These are phyloP conservation scores for Pyrenophora seminiperda DNA, from an alignment of 2,329 filamentous ascomycete genomes.

Conservation along the genomic window DNA sequence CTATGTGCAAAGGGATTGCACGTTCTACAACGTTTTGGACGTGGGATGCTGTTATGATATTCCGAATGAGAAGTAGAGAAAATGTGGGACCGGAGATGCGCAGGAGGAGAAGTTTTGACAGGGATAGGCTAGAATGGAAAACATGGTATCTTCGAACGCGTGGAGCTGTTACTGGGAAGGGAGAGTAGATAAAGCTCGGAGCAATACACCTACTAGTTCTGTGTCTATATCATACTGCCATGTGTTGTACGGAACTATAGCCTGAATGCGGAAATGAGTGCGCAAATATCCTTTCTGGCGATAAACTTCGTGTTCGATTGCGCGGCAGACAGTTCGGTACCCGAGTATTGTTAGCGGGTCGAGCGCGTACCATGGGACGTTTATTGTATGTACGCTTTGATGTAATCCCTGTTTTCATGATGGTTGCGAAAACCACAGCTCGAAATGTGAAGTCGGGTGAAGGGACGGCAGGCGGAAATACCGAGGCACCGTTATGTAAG, in stretches of 20 bases:
- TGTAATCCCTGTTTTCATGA: too few species aligned
- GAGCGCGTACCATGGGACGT: too few species aligned
- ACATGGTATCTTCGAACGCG: neutral
- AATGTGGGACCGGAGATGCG: neutral
- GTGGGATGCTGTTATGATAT: conserved; percentile 40
- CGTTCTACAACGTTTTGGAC: conserved; percentile 38
- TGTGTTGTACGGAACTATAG: too few species aligned
- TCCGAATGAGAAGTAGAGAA: conserved; percentile 22
- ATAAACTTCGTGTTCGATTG: too few species aligned
- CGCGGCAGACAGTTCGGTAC: too few species aligned
- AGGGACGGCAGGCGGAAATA: conserved; percentile 2
- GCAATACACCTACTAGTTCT: neutral
- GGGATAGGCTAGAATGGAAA: neutral
- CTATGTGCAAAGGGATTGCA: conserved; percentile 39
- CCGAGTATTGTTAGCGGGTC: too few species aligned
- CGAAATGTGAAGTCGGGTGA: conserved; percentile 3
- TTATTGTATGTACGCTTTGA: too few species aligned
- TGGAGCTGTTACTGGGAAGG: neutral
- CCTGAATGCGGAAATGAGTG: too few species aligned
- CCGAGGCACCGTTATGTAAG: conserved; percentile 19
- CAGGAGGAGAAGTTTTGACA: too few species aligned
- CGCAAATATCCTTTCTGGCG: too few species aligned
- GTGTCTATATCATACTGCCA: neutral
- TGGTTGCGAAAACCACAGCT: too few species aligned
- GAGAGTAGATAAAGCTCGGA: too few species aligned